phyloP scores from a whole-genome alignment of 768 basidiomycete genomes.

The Russula lepida region DNA sequence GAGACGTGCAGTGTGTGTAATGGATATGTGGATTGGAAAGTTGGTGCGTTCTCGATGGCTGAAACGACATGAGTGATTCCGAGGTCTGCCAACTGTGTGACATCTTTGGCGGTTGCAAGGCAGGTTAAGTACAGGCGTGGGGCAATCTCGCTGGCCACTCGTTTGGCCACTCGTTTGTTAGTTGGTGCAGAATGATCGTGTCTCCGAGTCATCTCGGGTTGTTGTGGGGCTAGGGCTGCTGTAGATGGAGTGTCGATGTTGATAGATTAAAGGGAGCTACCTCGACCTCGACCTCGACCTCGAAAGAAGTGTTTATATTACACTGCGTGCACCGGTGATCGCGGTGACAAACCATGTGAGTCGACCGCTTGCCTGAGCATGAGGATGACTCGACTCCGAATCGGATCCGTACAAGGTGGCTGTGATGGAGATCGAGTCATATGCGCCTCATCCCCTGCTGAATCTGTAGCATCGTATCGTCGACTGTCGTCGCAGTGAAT shows the following conservation, averaged over 20 bases:
- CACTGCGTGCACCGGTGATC: background rate
- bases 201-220: background rate
- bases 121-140: slow-evolving; percentile 58
- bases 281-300: too few relatives aligned
- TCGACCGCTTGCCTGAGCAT: too few relatives aligned
- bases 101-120: slow-evolving; percentile 45
- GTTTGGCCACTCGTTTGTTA: slow-evolving; percentile 3
- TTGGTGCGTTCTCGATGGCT: slow-evolving; percentile 45
- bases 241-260: background rate
- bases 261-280: background rate
- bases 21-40: slow-evolving; percentile 31
- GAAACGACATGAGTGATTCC: slow-evolving; percentile 72
- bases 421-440: background rate
- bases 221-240: background rate
- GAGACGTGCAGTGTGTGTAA: slow-evolving; percentile 47
- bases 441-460: too few relatives aligned
- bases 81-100: slow-evolving; percentile 39
- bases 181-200: background rate
- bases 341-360: too few relatives aligned
- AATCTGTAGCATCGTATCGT: too few relatives aligned
- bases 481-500: background rate
- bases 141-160: slow-evolving; percentile 30
- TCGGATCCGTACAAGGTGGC: too few relatives aligned
- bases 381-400: background rate
- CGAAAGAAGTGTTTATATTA: background rate